Evolutionary conservation across 257 asterid genomes (phyloP).

Genomic region (Ehretia macrophylla): DNA sequence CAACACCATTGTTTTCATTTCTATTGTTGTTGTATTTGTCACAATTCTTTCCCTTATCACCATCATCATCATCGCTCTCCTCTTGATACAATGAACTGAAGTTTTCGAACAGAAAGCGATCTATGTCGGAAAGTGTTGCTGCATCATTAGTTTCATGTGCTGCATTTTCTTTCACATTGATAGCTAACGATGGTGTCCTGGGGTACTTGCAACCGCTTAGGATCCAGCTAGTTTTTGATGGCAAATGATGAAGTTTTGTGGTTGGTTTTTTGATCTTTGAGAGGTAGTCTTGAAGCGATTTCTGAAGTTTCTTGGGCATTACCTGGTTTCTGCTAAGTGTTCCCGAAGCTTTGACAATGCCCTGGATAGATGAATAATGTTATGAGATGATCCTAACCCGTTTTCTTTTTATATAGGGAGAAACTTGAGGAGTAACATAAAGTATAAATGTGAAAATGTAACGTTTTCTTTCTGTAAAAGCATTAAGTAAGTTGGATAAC

Average conservation of each 20-base stretch:
- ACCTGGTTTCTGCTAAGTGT: neutral
- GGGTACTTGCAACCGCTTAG: conserved; percentile 45
- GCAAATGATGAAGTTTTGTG: conserved; percentile 17
- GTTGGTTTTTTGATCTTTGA: conserved; percentile 43
- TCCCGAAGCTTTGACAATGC: no score
- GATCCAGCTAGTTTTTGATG: conserved; percentile 23
- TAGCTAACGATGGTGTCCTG: conserved; percentile 46
- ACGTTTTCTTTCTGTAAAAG: neutral
- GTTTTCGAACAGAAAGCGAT: conserved; percentile 58
- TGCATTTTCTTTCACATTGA: conserved; percentile 8
- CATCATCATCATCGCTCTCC: conserved; percentile 18
- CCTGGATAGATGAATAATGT: no score
- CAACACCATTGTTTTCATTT: conserved; percentile 4
- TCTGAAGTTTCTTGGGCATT: conserved; percentile 58
- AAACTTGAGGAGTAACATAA: conserved; percentile 6
- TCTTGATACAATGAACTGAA: conserved; percentile 49
- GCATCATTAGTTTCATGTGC: conserved; percentile 12
- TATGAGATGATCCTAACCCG: neutral
- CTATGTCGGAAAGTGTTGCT: conserved; percentile 53
- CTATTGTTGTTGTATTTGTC: conserved; percentile 23
- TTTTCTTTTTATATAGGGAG: neutral
- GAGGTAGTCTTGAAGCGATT: conserved; percentile 48
- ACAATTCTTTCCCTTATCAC: neutral
- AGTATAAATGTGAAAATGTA: neutral
- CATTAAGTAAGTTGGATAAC: neutral